These are phyloP conservation scores for Misopates orontium DNA, from an alignment of 257 asterid genomes.

Conservation along the genomic window DNA sequence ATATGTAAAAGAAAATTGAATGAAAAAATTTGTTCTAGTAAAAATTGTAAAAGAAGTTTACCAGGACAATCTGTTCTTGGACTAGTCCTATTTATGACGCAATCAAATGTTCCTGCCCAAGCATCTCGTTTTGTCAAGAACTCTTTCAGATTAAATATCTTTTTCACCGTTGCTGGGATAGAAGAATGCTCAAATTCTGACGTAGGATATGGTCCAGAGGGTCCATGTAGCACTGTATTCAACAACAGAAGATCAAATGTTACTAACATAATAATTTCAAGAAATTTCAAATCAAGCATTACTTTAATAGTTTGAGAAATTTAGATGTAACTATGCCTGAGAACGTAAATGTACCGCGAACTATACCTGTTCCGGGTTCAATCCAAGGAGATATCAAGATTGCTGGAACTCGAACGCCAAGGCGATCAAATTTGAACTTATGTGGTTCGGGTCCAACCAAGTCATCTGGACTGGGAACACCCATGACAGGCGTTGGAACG, in stretches of 20 bases:
- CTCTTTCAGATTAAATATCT: conserved; percentile 50
- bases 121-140: conserved; percentile 70
- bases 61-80: conserved; percentile 79
- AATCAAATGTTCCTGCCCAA: conserved; percentile 74
- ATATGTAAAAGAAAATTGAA: no score
- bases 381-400: conserved; percentile 75
- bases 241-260: neutral
- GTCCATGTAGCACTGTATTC: conserved; percentile 55
- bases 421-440: conserved; percentile 62
- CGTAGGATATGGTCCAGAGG: conserved; percentile 62
- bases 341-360: no score
- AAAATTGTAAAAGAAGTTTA: conserved; percentile 16
- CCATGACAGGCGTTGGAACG: conserved; percentile 58
- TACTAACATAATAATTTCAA: neutral
- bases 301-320: no score
- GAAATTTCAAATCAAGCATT: neutral
- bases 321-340: no score
- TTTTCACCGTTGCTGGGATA: conserved; percentile 76
- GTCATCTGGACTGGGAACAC: conserved; percentile 68
- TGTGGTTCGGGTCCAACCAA: conserved; percentile 54
- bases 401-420: conserved; percentile 71
- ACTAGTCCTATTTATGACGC: conserved; percentile 42
- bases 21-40: no score
- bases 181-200: conserved; percentile 77
- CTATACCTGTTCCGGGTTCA: conserved; percentile 61